These are phyloP conservation scores for Metarhizium robertsii DNA, from an alignment of 2,329 filamentous ascomycete species.

Conservation along the genomic window DNA sequence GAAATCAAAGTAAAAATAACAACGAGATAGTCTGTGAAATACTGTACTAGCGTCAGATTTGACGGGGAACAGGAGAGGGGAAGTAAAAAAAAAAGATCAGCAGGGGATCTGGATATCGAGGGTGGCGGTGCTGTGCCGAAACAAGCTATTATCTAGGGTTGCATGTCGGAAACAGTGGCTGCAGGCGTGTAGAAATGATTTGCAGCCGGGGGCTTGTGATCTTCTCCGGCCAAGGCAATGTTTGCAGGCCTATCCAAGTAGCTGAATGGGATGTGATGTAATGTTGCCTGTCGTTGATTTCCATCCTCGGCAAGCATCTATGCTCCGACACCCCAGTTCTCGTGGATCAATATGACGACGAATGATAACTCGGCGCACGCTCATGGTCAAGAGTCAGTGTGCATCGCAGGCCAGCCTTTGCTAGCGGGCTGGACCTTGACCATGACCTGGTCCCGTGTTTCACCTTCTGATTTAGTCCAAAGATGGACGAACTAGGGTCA, in stretches of 20 bases:
- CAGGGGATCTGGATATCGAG: neutral
- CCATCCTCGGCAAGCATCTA: too few species aligned
- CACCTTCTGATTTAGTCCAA: neutral
- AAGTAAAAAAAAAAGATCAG: too few species aligned
- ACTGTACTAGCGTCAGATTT: neutral
- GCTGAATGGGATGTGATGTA: too few species aligned
- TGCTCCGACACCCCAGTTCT: too few species aligned
- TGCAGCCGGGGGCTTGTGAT: neutral
- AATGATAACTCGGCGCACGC: too few species aligned
- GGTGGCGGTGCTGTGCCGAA: constrained; percentile 1
- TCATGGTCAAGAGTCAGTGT: too few species aligned
- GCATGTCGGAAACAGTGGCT: neutral
- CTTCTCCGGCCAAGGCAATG: too few species aligned
- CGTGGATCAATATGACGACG: too few species aligned
- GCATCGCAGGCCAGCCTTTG: neutral
- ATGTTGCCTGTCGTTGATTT: too few species aligned
- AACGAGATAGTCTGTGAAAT: neutral
- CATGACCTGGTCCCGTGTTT: neutral
- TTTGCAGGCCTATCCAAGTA: too few species aligned
- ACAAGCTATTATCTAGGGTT: neutral
- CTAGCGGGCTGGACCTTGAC: neutral
- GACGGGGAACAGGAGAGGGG: neutral
- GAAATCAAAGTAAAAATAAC: neutral
- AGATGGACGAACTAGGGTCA: neutral
- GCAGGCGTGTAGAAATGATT: neutral